phyloP scores from a whole-genome alignment of 306 rosid genomes.

The Sindora glabra region DNA sequence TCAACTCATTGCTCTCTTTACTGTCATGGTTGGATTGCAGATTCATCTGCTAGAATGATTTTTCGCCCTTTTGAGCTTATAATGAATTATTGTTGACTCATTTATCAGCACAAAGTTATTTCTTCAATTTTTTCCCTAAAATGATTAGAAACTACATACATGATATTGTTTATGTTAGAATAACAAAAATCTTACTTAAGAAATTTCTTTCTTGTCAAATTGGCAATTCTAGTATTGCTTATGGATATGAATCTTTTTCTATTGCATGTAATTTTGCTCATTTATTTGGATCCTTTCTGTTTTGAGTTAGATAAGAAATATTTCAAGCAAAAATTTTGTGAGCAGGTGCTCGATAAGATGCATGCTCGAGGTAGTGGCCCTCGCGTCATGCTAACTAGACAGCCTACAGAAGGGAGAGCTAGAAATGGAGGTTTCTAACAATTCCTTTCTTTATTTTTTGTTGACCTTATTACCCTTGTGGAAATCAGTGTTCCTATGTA shows the following conservation, averaged over 20 bases:
- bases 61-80: background rate
- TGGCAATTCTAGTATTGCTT: background rate
- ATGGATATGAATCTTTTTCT: background rate
- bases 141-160: background rate
- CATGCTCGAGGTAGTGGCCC: slow-evolving; percentile 95
- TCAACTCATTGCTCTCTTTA: no score
- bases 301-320: background rate
- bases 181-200: background rate
- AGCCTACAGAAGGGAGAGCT: slow-evolving; percentile 94
- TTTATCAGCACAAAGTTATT: background rate
- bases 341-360: slow-evolving; percentile 88
- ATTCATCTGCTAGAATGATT: background rate
- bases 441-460: slow-evolving; percentile 1
- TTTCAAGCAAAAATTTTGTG: slow-evolving; percentile 8
- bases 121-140: background rate
- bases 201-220: background rate
- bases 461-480: background rate
- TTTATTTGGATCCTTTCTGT: background rate
- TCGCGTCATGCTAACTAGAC: slow-evolving; percentile 65
- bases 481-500: background rate
- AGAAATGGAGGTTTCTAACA: slow-evolving; percentile 71
- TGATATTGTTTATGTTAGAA: slow-evolving; percentile 1
- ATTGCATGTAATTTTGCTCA: background rate
- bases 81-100: background rate
- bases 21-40: no score